phyloP scores from a whole-genome alignment of 2,329 filamentous ascomycete genomes.

The Coniochaeta hoffmannii region DNA sequence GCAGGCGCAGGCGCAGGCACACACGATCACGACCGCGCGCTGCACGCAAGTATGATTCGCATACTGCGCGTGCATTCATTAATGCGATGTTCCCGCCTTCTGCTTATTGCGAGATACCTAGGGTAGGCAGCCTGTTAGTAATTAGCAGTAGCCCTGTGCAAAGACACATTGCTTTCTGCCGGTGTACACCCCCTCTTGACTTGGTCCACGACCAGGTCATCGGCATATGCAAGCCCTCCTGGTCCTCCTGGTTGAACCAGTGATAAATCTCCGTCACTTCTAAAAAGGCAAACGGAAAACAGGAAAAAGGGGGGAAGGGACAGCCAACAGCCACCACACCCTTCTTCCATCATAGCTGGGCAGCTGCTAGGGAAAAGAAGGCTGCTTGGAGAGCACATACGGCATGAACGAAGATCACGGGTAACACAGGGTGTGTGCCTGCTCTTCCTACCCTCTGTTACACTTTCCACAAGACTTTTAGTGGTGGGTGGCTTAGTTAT shows the following conservation, averaged over 20 bases:
- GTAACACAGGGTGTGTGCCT: too few species aligned
- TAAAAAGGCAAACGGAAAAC: neutral
- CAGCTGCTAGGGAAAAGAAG: neutral
- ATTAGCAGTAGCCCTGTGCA: too few species aligned
- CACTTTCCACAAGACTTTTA: too few species aligned
- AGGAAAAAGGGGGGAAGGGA: neutral
- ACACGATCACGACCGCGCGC: slow-evolving; percentile 16
- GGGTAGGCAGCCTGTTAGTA: too few species aligned
- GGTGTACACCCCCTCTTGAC: too few species aligned
- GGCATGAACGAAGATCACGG: neutral
- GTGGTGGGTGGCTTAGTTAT: neutral
- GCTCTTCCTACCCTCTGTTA: too few species aligned
- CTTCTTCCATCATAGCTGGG: neutral
- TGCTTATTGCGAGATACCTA: slow-evolving; percentile 9
- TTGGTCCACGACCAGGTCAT: neutral
- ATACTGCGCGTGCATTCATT: slow-evolving; percentile 15
- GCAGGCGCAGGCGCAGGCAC: neutral
- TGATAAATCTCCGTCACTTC: neutral
- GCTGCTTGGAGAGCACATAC: neutral
- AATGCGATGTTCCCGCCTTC: slow-evolving; percentile 16
- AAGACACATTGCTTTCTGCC: too few species aligned
- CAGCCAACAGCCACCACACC: neutral
- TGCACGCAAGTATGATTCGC: slow-evolving; percentile 36
- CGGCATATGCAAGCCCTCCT: neutral
- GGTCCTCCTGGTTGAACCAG: neutral